Base-by-base conservation (phyloP, 2,329 filamentous ascomycete species). In the Colletotrichum orchidophilum region DNA sequence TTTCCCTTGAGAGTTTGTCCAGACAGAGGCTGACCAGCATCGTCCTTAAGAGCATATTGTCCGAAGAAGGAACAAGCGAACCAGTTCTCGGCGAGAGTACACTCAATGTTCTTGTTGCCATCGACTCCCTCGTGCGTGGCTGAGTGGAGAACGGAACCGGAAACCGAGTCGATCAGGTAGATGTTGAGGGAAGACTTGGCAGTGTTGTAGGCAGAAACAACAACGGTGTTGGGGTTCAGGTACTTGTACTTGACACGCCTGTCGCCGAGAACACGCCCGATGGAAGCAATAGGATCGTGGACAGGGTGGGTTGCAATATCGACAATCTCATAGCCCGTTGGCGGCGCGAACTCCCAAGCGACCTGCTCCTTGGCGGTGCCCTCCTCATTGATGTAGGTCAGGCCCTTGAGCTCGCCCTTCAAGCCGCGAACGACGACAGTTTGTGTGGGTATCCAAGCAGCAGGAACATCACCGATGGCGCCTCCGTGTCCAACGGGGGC, bases 211-310 rank as follows among this genome's bases (percentile, higher is more conserved):
- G 93, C 87, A 1, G 93, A 93, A 55, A 97, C 86, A 0, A 98
- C 87, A 2, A 95, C 86, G 7, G 94, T 88, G 81, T 97, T 98
- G 0, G 94, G 91, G 83, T 97, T 97, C 50, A 99, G 84, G 79
- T 98, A 98, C 83, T 99, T 99, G 89, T 99, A 99, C 73, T 96
- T 89, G 58, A 99, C 96, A n/a, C 91, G 92, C 53, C 96, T 90
- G 77, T 99, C 93, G 29, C 95, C 95, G 26, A 99, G 88, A 1
- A 98, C 96, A 70, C 94, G 94, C 11, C 96, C 96, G 75, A 99
- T 97, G 0, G 96, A 98, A 3, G 96, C 96, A 58, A 98, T 91
- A 0, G 94, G 94, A 76, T 99, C 95, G 74, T 96, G 92, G 2
- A 88, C 78, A 11, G 94, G 91, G 58, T 92, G 88, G 21, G 91